Conservation (phyloP, 1,139 yeast genomes). For the Scheffersomyces titani region DNA sequence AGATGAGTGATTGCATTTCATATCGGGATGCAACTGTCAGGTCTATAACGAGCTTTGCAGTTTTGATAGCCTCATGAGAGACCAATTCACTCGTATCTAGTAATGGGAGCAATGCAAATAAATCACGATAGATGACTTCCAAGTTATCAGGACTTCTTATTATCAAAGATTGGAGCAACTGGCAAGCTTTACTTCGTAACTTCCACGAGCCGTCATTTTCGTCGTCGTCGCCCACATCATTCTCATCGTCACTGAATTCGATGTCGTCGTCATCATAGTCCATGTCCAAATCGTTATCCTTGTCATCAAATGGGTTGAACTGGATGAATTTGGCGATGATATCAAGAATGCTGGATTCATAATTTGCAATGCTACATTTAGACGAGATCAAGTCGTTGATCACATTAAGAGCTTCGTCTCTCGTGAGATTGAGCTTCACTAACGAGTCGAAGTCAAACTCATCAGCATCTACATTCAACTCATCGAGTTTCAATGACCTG, state of each 20-base stretch:
- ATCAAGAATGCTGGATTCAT: conserved; percentile 24
- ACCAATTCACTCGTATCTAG: conserved; percentile 45
- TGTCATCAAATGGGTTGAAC: conserved; percentile 59
- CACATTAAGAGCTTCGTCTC: conserved; percentile 50
- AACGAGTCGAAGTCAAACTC: conserved; percentile 46
- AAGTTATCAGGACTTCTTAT: conserved; percentile 27
- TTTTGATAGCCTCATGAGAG: conserved; percentile 34
- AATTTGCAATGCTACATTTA: conserved; percentile 7
- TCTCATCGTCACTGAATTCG: conserved; percentile 45
- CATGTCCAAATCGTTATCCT: conserved; percentile 30
- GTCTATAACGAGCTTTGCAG: conserved; percentile 31
- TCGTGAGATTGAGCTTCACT: conserved; percentile 34
- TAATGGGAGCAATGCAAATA: conserved; percentile 19
- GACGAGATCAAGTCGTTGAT: conserved; percentile 32
- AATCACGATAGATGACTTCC: conserved; percentile 6
- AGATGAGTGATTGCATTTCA: conserved; percentile 15
- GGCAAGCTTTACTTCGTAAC: conserved; percentile 57
- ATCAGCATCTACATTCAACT: conserved; percentile 38
- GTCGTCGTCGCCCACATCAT: conserved; percentile 32
- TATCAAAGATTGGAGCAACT: conserved; percentile 43
- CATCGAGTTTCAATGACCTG: conserved; percentile 26
- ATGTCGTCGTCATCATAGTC: conserved; percentile 33
- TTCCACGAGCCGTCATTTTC: conserved; percentile 72
- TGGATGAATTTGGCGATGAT: conserved; percentile 42
- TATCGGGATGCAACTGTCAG: conserved; percentile 6